Base-by-base conservation (phyloP, 108 stramenopile genomes). In the Fistulifera pelliculosa region DNA sequence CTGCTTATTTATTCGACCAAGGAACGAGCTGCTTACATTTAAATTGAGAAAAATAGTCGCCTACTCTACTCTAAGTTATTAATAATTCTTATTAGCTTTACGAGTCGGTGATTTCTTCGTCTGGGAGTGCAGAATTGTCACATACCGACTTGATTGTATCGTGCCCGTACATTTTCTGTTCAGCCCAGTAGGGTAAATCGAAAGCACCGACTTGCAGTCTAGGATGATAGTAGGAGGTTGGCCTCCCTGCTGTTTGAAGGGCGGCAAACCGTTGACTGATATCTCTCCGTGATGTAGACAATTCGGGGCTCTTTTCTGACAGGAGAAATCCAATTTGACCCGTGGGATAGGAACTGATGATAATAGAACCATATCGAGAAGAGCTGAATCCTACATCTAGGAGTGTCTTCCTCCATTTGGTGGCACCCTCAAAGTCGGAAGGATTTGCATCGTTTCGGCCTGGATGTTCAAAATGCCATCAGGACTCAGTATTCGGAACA, bases 251-350 rank as follows among this genome's bases (percentile, higher is more conserved):
- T 5, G 5, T 27, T 26, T 27, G 2, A 2, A 89, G 80, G 11
- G 45, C 24, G 11, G 54, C 19, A 54, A 64, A 72, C n/a, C 71
- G 65, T 2, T 52, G 18, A 25, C 47, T 31, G 15, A 68, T 62
- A 26, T 47, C 55, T 52, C 26, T 22, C 15, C 2, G 19, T 19
- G 47, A 19, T 28, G 35, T 41, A 2, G 54, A 53, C 52, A 39
- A 28, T 51, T 23, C 54, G 38, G 69, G 63, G 13, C 40, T 57
- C 65, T 69, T 77, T 63, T 81, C 79, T 38, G 77, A 76, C 22
- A 83, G 17, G 14, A 89, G 60, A 53, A 85, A 82, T 45, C 87
- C 87, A 64, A 89, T 89, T 40, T 89, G 87, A 15, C 87, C 87
- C 0, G 79, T 85, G 0, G 87, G 74, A 61, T 89, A 89, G 1